Base-by-base conservation (phyloP, 2,329 filamentous ascomycete species). In the Canariomyces notabilis region DNA sequence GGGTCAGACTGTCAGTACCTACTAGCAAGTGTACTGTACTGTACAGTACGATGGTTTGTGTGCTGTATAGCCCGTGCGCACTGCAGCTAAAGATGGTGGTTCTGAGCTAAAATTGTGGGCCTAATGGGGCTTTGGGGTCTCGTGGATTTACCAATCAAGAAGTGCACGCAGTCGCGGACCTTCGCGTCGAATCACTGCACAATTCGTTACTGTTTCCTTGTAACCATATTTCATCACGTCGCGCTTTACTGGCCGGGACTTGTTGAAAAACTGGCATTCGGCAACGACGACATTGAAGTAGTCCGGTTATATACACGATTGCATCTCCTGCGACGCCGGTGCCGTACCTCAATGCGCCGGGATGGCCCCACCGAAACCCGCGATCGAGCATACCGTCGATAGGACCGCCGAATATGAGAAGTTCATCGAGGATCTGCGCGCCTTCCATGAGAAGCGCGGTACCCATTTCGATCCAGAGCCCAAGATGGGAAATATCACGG, bases 391-490 rank as follows among this genome's bases (percentile, higher is more conserved):
- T 40, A 61, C 59, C 15, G 79, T 83, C 65, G 76, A 82, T 43
- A 73, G 75, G 48, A 82, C 79, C 2, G 69, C 77, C 41, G 87
- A 93, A 67, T 89, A 89, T 67, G 78, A 84, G 46, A 81, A 86
- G 35, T 94, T 95, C 64, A 85, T 94, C 61, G 73, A 77, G 56
- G 81, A 83, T 59, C 70, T 94, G 46, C 76, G 74, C 41, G 79
- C 74, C 37, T 94, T 88, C 62, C 88, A 94, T 66, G 75, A 83
- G 58, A 80, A 87, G 65, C 80, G 89, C 68, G 88, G 88, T 44
- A 94, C 87, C 6, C 69, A 74, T 47, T 81, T 95, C 56, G 89
- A 94, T 51, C 75, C 83, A 22, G 85, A 90, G 63, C 89, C 89
- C 42, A 89, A 87, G 68, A 81, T 94, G 57, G 88, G 87, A 50